Base-by-base conservation (phyloP, 2,329 filamentous ascomycete species). In the Fusarium azukiicola region DNA sequence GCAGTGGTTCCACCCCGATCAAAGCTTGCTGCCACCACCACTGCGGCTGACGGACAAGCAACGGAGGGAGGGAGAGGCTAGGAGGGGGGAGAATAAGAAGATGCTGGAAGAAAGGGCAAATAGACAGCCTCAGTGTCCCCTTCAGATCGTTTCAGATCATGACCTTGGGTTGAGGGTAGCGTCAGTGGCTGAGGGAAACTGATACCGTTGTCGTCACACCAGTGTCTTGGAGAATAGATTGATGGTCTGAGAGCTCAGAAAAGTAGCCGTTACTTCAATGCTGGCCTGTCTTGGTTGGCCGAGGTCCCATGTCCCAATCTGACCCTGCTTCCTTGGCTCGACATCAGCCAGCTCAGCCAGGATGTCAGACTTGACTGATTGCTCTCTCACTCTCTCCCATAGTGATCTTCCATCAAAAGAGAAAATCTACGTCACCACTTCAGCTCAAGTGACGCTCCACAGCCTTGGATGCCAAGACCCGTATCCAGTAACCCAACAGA, bases 1-100 rank as follows among this genome's bases (percentile, higher is more conserved):
- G 44, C 54, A 42, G 42, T 63, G n/a, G 61, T 66, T 66, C 19
- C 42, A 66, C 17, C 61, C 61, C 10, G 61, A 66, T n/a, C 46
- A 47, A 42, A n/a, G 42, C 23, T 36, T 66, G 42, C 23, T 66
- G 27, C 61, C 61, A 47, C 61, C 44, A 27, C 42, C 44, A 19
- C 52, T 23, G 11, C 14, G 13, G 9, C 52, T 70, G 7, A 70
- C 68, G 12, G 54, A 63, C 21, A 42, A 63, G n/a, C 23, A 70
- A n/a, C 44, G 42, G 32, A 50, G 16, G 38, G 12, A 46, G 16
- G 54, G 27, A 16, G 54, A 70, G 54, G 32, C 40, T 2, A 63
- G 42, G 21, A 49, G 23, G n/a, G 68, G 63, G n/a, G 54, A 70
- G 32, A 70, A 40, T 38, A 36, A 19, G 19, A 47, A 66, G 42